Percentiles rank a stretch among this genome's conserved stretches.
phyloP scores from a whole-genome alignment of 169 alveolate genomes.

The Plasmodium relictum region DNA sequence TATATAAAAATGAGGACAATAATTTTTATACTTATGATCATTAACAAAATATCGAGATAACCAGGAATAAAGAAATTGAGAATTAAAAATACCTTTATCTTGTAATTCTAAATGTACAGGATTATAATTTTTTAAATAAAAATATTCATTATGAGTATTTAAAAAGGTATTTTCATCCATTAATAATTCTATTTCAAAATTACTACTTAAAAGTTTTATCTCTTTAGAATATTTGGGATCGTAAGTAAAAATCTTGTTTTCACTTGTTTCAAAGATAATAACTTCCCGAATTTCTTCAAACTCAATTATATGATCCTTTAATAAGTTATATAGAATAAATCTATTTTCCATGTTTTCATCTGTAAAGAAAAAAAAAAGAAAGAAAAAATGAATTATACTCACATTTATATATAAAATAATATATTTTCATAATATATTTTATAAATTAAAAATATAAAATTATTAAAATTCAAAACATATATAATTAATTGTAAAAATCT shows the following conservation, averaged over 20 bases:
- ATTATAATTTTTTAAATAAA: constrained; percentile 24
- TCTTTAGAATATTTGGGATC: constrained; percentile 58
- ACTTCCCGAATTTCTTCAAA: constrained; percentile 23
- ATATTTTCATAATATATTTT: too few species aligned
- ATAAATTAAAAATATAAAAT: too few species aligned
- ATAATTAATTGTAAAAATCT: too few species aligned
- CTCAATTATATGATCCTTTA: constrained; percentile 52
- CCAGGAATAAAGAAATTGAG: constrained; percentile 38
- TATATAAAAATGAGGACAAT: constrained; percentile 36
- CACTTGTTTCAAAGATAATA: constrained; percentile 42
- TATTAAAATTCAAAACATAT: too few species aligned
- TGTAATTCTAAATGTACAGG: constrained; percentile 58
- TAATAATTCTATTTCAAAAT: constrained; percentile 54
- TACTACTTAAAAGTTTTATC: constrained; percentile 26
- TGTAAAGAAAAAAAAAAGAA: constrained; percentile 7
- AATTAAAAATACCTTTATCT: constrained; percentile 51
- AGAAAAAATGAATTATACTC: neutral
- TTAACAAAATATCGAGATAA: constrained; percentile 39
- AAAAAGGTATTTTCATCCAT: constrained; percentile 23
- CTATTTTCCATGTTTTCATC: constrained; percentile 38
- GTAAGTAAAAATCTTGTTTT: constrained; percentile 38
- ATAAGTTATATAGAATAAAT: constrained; percentile 27
- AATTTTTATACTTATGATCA: constrained; percentile 12
- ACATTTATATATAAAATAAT: neutral
- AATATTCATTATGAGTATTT: constrained; percentile 26